These are phyloP conservation scores for Oryza punctata DNA, from an alignment of 176 grass and related monocot species.

Conservation along the genomic window DNA sequence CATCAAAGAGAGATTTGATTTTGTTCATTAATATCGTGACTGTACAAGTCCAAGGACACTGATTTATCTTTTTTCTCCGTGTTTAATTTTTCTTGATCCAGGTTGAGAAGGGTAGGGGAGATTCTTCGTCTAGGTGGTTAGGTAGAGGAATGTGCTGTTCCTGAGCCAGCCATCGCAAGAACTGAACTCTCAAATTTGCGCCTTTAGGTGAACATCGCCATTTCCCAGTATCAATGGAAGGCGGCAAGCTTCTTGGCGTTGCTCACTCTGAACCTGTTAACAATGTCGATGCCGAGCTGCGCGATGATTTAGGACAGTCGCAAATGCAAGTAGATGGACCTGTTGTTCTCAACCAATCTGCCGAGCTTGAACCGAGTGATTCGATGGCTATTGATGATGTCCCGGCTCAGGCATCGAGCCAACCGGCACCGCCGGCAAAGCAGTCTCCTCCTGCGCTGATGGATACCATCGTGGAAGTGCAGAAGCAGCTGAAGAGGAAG, in stretches of 20 bases:
- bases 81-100: not conserved
- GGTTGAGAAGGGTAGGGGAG: not conserved
- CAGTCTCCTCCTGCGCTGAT: constrained; percentile 14
- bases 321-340: constrained; percentile 42
- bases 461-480: constrained; percentile 38
- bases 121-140: not conserved
- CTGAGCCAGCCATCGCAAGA: not conserved
- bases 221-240: constrained; percentile 28
- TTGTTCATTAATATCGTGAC: not conserved
- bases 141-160: not conserved
- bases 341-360: constrained; percentile 22
- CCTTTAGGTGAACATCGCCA: not conserved
- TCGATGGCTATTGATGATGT: constrained; percentile 49
- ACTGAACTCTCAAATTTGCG: not conserved
- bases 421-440: not conserved
- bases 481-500: constrained; percentile 88
- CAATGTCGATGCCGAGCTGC: not conserved
- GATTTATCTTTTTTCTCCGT: not conserved
- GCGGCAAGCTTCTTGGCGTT: constrained; percentile 18
- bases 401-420: not conserved
- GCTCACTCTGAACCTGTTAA: not conserved
- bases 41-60: not conserved
- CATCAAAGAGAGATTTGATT: not conserved
- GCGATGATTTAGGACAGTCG: not conserved
- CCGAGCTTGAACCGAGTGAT: constrained; percentile 25